phyloP scores from a whole-genome alignment of 106 monocot species.

The Apostasia ramifera region DNA sequence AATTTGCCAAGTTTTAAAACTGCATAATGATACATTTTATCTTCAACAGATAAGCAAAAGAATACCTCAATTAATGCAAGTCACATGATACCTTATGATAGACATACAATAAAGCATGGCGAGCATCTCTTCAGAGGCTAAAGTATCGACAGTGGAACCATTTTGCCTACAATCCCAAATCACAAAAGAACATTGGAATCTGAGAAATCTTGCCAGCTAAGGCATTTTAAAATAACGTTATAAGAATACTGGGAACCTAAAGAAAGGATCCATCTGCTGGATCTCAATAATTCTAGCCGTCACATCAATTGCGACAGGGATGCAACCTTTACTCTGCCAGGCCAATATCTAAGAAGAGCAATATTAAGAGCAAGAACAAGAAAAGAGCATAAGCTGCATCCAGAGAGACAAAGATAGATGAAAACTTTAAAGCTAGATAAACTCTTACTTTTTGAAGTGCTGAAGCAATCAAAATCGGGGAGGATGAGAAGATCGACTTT shows the following conservation, averaged over 20 bases:
- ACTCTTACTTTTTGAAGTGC: conserved; percentile 51
- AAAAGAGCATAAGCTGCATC: neutral
- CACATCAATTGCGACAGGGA: conserved; percentile 63
- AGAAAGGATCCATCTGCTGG: conserved; percentile 79
- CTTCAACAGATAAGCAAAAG: neutral
- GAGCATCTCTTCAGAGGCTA: conserved; percentile 68
- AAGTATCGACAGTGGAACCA: neutral
- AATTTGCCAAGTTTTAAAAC: neutral
- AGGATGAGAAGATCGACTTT: conserved; percentile 73
- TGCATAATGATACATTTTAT: neutral
- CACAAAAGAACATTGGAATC: neutral
- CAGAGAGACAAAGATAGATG: neutral
- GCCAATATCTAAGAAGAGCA: conserved; percentile 44
- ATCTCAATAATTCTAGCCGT: conserved; percentile 75
- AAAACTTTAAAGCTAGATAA: neutral
- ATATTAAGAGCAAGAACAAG: neutral
- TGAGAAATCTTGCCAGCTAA: neutral
- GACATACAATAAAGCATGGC: conserved; percentile 81
- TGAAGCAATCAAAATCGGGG: conserved; percentile 33
- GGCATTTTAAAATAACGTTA: neutral
- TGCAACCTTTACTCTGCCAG: conserved; percentile 75
- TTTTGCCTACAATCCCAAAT: conserved; percentile 32
- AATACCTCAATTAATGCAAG: neutral
- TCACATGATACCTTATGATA: conserved; percentile 56
- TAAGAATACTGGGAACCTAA: conserved; percentile 28